Conservation (phyloP, 441 rosid genomes). For the Arabidopsis hybrid region DNA sequence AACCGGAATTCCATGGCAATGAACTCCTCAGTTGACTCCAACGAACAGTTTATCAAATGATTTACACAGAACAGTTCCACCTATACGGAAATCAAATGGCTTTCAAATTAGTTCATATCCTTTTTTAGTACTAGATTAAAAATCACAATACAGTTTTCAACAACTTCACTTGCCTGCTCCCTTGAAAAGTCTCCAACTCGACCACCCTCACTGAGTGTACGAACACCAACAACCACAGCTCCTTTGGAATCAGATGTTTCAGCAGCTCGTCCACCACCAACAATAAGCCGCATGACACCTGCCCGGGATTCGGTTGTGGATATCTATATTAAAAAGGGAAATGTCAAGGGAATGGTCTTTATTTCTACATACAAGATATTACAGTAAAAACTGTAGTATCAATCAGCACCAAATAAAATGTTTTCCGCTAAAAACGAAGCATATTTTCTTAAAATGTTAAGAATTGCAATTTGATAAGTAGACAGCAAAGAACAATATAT, state of each 20-base stretch:
- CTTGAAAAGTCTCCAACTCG: conserved; percentile 98
- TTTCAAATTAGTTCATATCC: conserved; percentile 22
- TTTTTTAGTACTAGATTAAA: neutral
- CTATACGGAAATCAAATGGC: conserved; percentile 46
- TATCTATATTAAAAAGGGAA: conserved; percentile 54
- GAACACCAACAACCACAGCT: conserved; percentile 96
- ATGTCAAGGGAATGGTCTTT: conserved; percentile 23
- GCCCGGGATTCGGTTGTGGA: conserved; percentile 83
- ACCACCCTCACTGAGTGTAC: conserved; percentile 99
- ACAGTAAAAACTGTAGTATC: conserved; percentile 12
- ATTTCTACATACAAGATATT: conserved; percentile 8
- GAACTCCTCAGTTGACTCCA: conserved; percentile 99
- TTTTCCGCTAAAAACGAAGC: neutral
- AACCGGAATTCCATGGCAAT: conserved; percentile 99
- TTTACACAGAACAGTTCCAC: conserved; percentile 99
- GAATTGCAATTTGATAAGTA: conserved; percentile 20
- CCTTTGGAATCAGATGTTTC: conserved; percentile 87
- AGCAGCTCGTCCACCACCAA: conserved; percentile 99
- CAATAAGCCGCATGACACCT: conserved; percentile 99
- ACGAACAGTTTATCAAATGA: conserved; percentile 97
- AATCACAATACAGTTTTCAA: conserved; percentile 16
- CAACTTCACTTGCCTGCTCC: conserved; percentile 78
- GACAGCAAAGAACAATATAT: conserved; percentile 11
- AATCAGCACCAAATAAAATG: conserved; percentile 16
- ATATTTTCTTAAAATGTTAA: neutral